phyloP scores from a whole-genome alignment of 2,329 filamentous ascomycete genomes.

The Talaromyces sp. region DNA sequence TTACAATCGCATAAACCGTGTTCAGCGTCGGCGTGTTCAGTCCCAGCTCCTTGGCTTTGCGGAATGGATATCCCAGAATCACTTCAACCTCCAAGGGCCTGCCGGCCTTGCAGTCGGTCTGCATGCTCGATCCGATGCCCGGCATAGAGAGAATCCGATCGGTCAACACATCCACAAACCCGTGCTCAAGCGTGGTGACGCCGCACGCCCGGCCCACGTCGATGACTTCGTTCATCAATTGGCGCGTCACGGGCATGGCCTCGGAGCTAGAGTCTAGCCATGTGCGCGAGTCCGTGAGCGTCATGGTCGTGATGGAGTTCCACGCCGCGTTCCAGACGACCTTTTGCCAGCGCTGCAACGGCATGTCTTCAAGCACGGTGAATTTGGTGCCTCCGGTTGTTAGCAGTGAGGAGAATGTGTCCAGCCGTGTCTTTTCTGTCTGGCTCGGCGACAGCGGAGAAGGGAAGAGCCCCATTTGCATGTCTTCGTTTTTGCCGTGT shows the following conservation, averaged over 20 bases:
- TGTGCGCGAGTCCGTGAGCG: slow-evolving; percentile 35
- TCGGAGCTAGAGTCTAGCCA: slow-evolving; percentile 39
- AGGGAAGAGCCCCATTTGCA: slow-evolving; percentile 51
- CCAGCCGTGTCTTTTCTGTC: slow-evolving; percentile 34
- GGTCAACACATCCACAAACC: slow-evolving; percentile 34
- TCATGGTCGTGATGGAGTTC: slow-evolving; percentile 40
- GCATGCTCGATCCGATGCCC: slow-evolving; percentile 42
- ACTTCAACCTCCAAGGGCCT: slow-evolving; percentile 44
- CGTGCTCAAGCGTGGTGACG: slow-evolving; percentile 30
- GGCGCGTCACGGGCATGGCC: slow-evolving; percentile 32
- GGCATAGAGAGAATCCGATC: slow-evolving; percentile 35
- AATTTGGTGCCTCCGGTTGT: slow-evolving; percentile 36
- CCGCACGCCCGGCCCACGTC: slow-evolving; percentile 33
- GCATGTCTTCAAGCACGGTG: slow-evolving; percentile 29
- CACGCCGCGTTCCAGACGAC: slow-evolving; percentile 39
- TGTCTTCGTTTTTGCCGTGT: slow-evolving; percentile 50
- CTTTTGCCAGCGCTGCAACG: slow-evolving; percentile 36
- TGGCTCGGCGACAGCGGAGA: slow-evolving; percentile 26
- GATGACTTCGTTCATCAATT: slow-evolving; percentile 41
- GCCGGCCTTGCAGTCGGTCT: slow-evolving; percentile 37
- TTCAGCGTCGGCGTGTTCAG: slow-evolving; percentile 11
- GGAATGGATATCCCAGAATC: slow-evolving; percentile 29
- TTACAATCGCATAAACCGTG: slow-evolving; percentile 9
- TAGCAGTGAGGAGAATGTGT: slow-evolving; percentile 38
- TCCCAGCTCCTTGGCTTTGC: slow-evolving; percentile 11